Conservation (phyloP, 352 stramenopile species). For the Phytophthora fragariaefolia region DNA sequence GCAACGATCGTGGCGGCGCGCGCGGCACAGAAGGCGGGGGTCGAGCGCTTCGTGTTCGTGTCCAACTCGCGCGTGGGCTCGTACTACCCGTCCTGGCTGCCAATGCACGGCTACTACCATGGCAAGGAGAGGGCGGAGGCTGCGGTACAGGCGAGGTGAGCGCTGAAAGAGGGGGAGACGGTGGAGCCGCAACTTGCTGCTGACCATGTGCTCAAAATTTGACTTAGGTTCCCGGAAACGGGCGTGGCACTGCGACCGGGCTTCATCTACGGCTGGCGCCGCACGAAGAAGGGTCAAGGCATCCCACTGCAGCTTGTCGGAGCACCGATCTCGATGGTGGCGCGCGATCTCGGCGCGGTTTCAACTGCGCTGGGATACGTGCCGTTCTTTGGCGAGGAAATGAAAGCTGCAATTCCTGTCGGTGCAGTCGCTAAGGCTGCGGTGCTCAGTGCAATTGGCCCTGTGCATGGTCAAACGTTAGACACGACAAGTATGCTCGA, state of each 20-base stretch:
- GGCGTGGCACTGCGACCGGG: slow-evolving; percentile 87
- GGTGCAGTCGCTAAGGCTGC: slow-evolving; percentile 79
- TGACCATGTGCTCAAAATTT: background rate
- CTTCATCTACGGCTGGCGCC: slow-evolving; percentile 91
- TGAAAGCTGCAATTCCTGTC: slow-evolving; percentile 72
- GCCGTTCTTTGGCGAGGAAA: slow-evolving; percentile 74
- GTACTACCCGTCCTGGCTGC: slow-evolving; percentile 71
- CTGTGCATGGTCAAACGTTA: slow-evolving; percentile 58
- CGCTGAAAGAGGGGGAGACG: background rate
- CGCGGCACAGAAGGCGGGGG: slow-evolving; percentile 78
- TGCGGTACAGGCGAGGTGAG: slow-evolving; percentile 67
- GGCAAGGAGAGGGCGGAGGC: slow-evolving; percentile 89
- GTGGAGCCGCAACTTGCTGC: background rate
- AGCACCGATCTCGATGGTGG: slow-evolving; percentile 68
- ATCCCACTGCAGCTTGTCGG: slow-evolving; percentile 83
- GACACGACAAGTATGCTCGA: slow-evolving; percentile 80
- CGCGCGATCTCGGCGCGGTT: slow-evolving; percentile 60
- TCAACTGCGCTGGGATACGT: slow-evolving; percentile 63
- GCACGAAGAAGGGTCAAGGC: slow-evolving; percentile 61
- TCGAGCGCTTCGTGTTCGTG: slow-evolving; percentile 89
- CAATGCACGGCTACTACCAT: slow-evolving; percentile 91
- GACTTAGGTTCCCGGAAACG: slow-evolving; percentile 64
- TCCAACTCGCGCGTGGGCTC: slow-evolving; percentile 92
- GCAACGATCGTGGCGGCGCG: slow-evolving; percentile 79
- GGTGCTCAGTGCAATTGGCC: slow-evolving; percentile 81